Base-by-base conservation (phyloP, 345 rosid species). In the Eucalyptus tenuipes region DNA sequence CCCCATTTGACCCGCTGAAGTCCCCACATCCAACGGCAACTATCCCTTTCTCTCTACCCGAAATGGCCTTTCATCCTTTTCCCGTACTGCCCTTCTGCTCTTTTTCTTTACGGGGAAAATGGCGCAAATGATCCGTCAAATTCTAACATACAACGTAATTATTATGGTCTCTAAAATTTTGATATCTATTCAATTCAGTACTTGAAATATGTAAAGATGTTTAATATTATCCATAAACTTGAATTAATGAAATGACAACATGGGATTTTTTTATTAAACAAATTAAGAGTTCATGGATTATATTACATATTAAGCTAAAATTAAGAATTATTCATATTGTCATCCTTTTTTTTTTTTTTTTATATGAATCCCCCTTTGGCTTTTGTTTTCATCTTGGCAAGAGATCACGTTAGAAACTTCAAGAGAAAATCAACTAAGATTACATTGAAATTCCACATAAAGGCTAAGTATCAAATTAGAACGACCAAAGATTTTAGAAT, bases 21-120 rank as follows among this genome's bases (percentile, higher is more conserved):
- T 33, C 87, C 89, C 84, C 89, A 88, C 85, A 22, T 24, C 87
- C 85, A 85, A 88, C 87, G 89, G 87, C 89, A 44, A 85, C 87
- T 11, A 25, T 42, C 59, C 50, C 87, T 47, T 85, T 27, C n/a
- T 37, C 80, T 45, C 40, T 18, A 12, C 84, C 22, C 80, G 9
- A 18, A 20, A 24, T 12, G 37, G 68, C 57, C 45, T 66, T 17
- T n/a, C 8, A 31, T 66, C 89, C 11, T 37, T 33, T 85, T 86
- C 90, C 90, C 55, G 25, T 48, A 66, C 25, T 86, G 5, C 90
- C 90, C 85, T 24, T 52, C 55, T 5, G n/a, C 42, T 6, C 7
- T 5, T 59, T 11, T 27, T 3, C 7, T 27, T 59, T 55, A 55
- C 6, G 0, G 29, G 12, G 6, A 22, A 10, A 55, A 55, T 55